Base-by-base conservation (phyloP, 176 grass and related monocot genomes). In the Chloris gayana region DNA sequence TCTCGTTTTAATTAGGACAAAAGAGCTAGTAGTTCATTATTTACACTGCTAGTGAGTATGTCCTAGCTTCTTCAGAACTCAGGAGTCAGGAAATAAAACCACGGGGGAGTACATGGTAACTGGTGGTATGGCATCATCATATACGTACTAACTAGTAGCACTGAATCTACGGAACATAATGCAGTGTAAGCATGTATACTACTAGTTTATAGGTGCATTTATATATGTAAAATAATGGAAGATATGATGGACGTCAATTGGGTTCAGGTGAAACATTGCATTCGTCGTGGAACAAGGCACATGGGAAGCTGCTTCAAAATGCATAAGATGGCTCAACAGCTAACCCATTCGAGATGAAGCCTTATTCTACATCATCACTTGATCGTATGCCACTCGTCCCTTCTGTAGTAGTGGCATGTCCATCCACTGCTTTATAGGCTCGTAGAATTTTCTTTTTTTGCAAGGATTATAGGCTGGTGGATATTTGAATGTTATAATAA, bases 241-340 rank as follows among this genome's bases (percentile, higher is more conserved):
- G 45, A 67, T 35, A 62, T 47, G 76, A 67, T 61, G 27, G 14
- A 77, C 66, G 65, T 42, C 54, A 32, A 24, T 34, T 54, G 64
- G 67, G 73, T 80, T 77, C 85, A 77, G 85, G 66, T 87, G 73
- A 44, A 18, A 65, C 85, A 87, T 77, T 87, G 85, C 79, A 35
- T 82, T 87, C 79, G 76, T 25, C 66, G 3, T 72, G 66, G 57
- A 87, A 22, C 85, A 87, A 25, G 57, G 85, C 85, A 87, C 79
- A 82, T 87, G 85, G 85, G 85, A 50, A 67, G 76, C 61, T 57
- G 56, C 31, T 25, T 83, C 47, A 77, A 30, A 47, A 30, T 30
- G 47, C 35, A 59, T 65, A 51, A 26, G 30, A 79, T 79, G 57
- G 39, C 44, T 70, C 44, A 71, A 18, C 79, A 64, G 25, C 85